Evolutionary conservation across 2,329 filamentous ascomycete species (phyloP), one percentile per base, ranked within the genome.

Genomic region (Bimuria novae-zelandiae): DNA sequence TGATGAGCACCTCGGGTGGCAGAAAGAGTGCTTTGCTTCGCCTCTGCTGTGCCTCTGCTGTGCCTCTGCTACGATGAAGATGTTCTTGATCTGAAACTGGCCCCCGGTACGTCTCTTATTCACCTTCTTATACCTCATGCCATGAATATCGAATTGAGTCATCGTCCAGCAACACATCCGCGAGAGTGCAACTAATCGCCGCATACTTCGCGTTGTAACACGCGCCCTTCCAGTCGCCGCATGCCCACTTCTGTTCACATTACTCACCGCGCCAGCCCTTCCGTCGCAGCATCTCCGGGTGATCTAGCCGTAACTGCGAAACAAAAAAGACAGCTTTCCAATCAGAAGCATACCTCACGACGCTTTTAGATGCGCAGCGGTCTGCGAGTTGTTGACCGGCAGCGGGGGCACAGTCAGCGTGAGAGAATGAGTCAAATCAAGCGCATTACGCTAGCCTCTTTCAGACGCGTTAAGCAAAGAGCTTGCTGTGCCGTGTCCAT

Each of bases 61-160:
- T n/a, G n/a, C n/a, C n/a, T n/a, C n/a, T n/a, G n/a, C n/a, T n/a
- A n/a, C n/a, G n/a, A n/a, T n/a, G n/a, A n/a, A 16, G n/a, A 36
- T 36, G 17, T 22, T 39, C 36, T 39, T 39, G 30, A 46, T 46
- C 21, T 32, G 43, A 46, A 36, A 25, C 36, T 36, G 27, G 30
- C 27, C 16, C 7, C 19, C n/a, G 21, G 30, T 7, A 46, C 14
- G 19, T 7, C 6, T 25, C 16, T 16, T 19, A 14, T 3, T 23
- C 29, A 17, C 43, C 29, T 10, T 46, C 21, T 46, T 46, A 46
- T 45, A 45, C 29, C 16, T 12, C n/a, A 19, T 3, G n/a, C 40
- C 40, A 43, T 12, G 3, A 16, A 22, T 23, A 10, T 23, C 19
- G 8, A 16, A n/a, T 19, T 25, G 7, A 10, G 11, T 21, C 11